Conservation (phyloP, 768 basidiomycete genomes). For the Gyrodon lividus region DNA sequence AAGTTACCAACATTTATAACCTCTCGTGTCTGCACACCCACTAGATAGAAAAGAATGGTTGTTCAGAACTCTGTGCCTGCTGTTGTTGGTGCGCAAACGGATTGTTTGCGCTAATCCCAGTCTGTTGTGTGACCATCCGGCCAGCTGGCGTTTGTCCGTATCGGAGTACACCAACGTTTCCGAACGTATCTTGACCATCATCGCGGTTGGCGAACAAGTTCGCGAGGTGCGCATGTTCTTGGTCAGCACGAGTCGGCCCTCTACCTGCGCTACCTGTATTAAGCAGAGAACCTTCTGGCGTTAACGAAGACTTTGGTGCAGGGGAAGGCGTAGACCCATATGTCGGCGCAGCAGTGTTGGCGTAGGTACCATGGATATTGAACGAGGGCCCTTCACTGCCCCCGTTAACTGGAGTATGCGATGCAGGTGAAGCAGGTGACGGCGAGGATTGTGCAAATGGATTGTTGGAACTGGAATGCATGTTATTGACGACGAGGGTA, state of each 20-base stretch:
- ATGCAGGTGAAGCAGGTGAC: slow-evolving; percentile 32
- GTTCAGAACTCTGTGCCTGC: slow-evolving; percentile 56
- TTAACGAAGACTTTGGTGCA: slow-evolving; percentile 41
- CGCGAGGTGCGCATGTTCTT: slow-evolving; percentile 74
- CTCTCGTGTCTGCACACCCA: slow-evolving; percentile 3
- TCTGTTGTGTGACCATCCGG: slow-evolving; percentile 43
- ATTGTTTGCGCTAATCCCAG: slow-evolving; percentile 51
- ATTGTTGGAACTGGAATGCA: slow-evolving; percentile 80
- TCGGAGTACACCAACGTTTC: slow-evolving; percentile 80
- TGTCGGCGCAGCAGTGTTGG: slow-evolving; percentile 37
- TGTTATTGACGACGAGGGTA: slow-evolving; percentile 19
- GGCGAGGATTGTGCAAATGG: slow-evolving; percentile 69
- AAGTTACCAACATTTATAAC: slow-evolving; percentile 1
- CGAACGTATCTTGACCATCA: slow-evolving; percentile 94
- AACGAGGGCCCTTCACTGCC: slow-evolving; percentile 49
- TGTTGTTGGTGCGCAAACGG: slow-evolving; percentile 67
- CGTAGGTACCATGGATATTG: slow-evolving; percentile 70
- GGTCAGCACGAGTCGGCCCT: slow-evolving; percentile 52
- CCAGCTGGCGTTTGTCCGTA: slow-evolving; percentile 63
- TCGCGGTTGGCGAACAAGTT: slow-evolving; percentile 83
- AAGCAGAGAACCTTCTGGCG: slow-evolving; percentile 33
- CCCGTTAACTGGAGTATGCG: slow-evolving; percentile 35
- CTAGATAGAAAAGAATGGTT: slow-evolving; percentile 79
- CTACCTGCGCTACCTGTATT: slow-evolving; percentile 11
- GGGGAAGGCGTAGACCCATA: slow-evolving; percentile 41